Conservation (phyloP, 495 filamentous ascomycete genomes). For the Clohesyomyces aquaticus region DNA sequence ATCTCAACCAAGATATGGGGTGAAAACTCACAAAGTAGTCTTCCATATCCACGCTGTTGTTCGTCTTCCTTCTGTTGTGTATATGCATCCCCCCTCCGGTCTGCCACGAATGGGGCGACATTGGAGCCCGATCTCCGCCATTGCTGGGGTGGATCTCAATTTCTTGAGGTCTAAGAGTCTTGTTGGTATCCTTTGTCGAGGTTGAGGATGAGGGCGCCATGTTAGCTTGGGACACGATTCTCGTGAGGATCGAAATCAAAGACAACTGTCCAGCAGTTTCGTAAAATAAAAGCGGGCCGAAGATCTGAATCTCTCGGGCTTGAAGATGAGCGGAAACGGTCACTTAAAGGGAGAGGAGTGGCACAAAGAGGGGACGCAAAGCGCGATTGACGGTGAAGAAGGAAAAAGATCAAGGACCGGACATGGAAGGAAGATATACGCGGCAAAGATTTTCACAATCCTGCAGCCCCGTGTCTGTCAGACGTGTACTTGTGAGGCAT, state of each 20-base stretch:
- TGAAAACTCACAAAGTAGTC: conserved; percentile 38
- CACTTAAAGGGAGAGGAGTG: conserved; percentile 4
- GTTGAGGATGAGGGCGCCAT: conserved; percentile 16
- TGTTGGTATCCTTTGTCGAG: conserved; percentile 3
- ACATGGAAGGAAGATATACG: conserved; percentile 21
- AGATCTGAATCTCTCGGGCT: background rate
- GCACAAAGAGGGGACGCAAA: conserved; percentile 25
- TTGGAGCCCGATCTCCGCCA: background rate
- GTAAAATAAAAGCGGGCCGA: conserved; percentile 18
- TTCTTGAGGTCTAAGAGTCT: conserved; percentile 27
- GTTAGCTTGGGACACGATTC: conserved; percentile 1
- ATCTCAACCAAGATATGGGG: no score
- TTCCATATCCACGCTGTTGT: conserved; percentile 28
- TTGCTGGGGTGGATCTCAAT: conserved; percentile 18
- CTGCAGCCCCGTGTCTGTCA: conserved; percentile 27
- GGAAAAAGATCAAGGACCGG: conserved; percentile 15
- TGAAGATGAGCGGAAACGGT: background rate
- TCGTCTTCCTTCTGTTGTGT: conserved; percentile 13
- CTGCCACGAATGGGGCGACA: conserved; percentile 33
- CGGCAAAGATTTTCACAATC: conserved; percentile 31
- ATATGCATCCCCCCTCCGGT: background rate
- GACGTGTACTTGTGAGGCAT: conserved; percentile 14
- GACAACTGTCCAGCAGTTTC: conserved; percentile 38
- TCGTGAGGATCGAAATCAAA: conserved; percentile 6
- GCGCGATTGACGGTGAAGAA: conserved; percentile 3